These are phyloP conservation scores for Trametes cingulata DNA, from an alignment of 768 basidiomycete genomes.

Conservation along the genomic window DNA sequence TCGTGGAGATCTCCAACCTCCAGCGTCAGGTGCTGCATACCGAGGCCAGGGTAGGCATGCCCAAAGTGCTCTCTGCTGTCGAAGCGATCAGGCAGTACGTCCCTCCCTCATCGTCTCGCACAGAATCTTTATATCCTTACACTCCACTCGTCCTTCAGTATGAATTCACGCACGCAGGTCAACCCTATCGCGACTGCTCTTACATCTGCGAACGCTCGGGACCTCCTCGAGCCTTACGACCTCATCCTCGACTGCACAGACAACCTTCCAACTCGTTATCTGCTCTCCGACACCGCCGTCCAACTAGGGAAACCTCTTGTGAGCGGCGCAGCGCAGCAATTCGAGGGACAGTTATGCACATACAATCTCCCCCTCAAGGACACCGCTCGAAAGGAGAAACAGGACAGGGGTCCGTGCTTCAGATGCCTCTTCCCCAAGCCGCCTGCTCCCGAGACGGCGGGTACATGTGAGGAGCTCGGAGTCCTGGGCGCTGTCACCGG, in stretches of 20 bases:
- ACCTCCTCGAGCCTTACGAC: slow-evolving; percentile 62
- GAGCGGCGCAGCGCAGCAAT: slow-evolving; percentile 88
- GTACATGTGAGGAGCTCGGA: slow-evolving; percentile 87
- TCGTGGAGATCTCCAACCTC: slow-evolving; percentile 85
- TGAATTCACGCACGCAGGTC: slow-evolving; percentile 71
- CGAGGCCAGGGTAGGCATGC: slow-evolving; percentile 65
- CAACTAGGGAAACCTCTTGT: slow-evolving; percentile 78
- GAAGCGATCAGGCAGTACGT: slow-evolving; percentile 63
- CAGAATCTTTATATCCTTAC: no score
- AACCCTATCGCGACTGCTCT: slow-evolving; percentile 57
- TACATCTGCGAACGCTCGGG: slow-evolving; percentile 61
- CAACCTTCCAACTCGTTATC: slow-evolving; percentile 88
- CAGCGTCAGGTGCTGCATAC: slow-evolving; percentile 92
- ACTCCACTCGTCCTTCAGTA: slow-evolving; percentile 41
- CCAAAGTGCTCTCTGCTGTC: slow-evolving; percentile 83
- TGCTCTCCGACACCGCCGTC: slow-evolving; percentile 86
- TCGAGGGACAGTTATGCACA: slow-evolving; percentile 76
- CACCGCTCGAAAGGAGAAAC: not conserved
- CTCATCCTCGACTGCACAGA: slow-evolving; percentile 94
- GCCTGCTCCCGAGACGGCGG: slow-evolving; percentile 59
- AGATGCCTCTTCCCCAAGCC: slow-evolving; percentile 90
- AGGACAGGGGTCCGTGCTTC: slow-evolving; percentile 78
- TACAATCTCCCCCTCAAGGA: slow-evolving; percentile 49
- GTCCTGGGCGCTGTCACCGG: slow-evolving; percentile 90
- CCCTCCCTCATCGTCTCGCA: not conserved